Conservation (phyloP, 768 basidiomycete species). For the Leccinum obscurum region DNA sequence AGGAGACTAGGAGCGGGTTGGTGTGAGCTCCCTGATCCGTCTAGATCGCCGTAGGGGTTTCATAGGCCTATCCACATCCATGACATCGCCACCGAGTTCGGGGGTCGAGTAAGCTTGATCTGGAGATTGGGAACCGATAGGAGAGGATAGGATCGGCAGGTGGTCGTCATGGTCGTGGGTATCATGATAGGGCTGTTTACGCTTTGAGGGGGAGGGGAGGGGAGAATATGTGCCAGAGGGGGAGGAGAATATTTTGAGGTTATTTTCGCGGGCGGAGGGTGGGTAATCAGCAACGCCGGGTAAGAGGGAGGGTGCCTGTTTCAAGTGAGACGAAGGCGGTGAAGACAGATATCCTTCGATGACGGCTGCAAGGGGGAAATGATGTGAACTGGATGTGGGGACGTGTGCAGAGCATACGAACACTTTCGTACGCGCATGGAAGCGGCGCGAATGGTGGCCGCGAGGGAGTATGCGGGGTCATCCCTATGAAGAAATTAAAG, state of each 20-base stretch:
- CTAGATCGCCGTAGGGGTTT: slow-evolving; percentile 37
- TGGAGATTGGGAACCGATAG: slow-evolving; percentile 22
- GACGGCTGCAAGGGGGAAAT: slow-evolving; percentile 47
- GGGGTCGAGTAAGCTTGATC: slow-evolving; percentile 25
- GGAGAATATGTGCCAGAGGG: slow-evolving; percentile 34
- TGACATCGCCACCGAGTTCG: slow-evolving; percentile 29
- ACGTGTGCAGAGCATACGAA: slow-evolving; percentile 35
- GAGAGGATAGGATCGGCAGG: slow-evolving; percentile 14
- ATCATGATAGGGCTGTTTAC: slow-evolving; percentile 30
- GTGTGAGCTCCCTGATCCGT: slow-evolving; percentile 30
- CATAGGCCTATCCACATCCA: slow-evolving; percentile 35
- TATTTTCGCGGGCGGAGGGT: slow-evolving; percentile 55
- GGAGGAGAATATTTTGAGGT: slow-evolving; percentile 48
- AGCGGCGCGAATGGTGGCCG: slow-evolving; percentile 54
- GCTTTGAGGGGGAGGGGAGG: slow-evolving; percentile 38
- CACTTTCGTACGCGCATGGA: slow-evolving; percentile 63
- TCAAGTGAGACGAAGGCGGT: slow-evolving; percentile 36
- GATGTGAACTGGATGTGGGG: slow-evolving; percentile 29
- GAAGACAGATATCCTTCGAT: slow-evolving; percentile 58
- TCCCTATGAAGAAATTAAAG: not conserved
- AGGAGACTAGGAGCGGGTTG: slow-evolving; percentile 24
- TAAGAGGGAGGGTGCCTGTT: slow-evolving; percentile 27
- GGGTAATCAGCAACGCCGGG: slow-evolving; percentile 39
- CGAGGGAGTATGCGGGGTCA: slow-evolving; percentile 27
- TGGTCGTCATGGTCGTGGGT: slow-evolving; percentile 21